Base-by-base conservation (phyloP, 2,329 filamentous ascomycete genomes). In the Pseudogymnoascus sp. region DNA sequence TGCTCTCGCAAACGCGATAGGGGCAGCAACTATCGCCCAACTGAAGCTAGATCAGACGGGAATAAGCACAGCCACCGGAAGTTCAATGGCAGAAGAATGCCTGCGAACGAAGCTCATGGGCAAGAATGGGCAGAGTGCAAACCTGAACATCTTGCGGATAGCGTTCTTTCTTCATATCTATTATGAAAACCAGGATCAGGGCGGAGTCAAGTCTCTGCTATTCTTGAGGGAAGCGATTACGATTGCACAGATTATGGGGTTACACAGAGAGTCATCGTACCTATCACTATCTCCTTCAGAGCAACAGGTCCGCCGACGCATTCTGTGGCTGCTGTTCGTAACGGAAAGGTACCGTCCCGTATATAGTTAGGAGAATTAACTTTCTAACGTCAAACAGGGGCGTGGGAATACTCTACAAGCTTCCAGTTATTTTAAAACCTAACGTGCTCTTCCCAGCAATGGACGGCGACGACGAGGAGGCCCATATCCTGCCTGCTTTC, bases 91-190 rank as follows among this genome's bases (percentile, higher is more conserved):
- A 24, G 66, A 69, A 4, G 76, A 78, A 63, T 77, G 75, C 41
- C 71, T 75, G 62, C 67, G 71, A 5, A 70, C 69, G 35, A 73
- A 69, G 60, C 70, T 63, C 56, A 69, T 61, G 66, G 70, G 69
- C 37, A 66, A 72, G 22, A 72, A 71, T 26, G 72, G 70, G 22
- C 69, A 67, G 12, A 65, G 68, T 3, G 69, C 73, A 38, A 75
- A 73, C 14, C 70, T 82, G 19, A 75, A 80, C 59, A 73, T 72
- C 35, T 66, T 83, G 3, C 74, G 79, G 4, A 78, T 77, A 1
- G 78, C 79, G 0, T 83, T 82, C 66, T 83, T 82, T 59, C 70
- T 82, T 16, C 81, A 82, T 66, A 77, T 81, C 10, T 82, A 81
- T 61, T 76, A 82, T 65, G 80, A 82, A 67, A 82, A 82, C 61